A percentile compares a stretch with the other conserved stretches of the same genome.
phyloP scores from a whole-genome alignment of 164 flowering plant species.

The Protea cynaroides region DNA sequence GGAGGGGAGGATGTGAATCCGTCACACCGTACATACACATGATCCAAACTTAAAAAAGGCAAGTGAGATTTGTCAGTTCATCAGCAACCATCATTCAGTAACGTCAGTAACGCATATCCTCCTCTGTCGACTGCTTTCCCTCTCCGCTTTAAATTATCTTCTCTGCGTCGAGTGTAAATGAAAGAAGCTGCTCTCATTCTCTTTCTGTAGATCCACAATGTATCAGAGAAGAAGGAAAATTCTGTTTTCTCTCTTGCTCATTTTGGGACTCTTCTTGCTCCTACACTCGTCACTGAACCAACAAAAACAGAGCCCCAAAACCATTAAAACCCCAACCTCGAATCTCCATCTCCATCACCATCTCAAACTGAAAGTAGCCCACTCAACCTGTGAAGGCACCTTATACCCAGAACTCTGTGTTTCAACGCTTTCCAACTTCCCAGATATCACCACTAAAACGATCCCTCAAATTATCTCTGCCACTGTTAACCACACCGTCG shows the following conservation, averaged over 20 bases:
- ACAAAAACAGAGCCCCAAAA: conserved; percentile 5
- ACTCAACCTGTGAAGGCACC: conserved; percentile 55
- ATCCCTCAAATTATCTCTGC: conserved; percentile 46
- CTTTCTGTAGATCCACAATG: conserved; percentile 10
- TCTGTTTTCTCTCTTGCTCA: conserved; percentile 8
- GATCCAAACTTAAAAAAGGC: no score
- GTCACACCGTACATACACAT: no score
- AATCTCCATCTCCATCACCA: conserved; percentile 39
- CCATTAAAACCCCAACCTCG: not conserved
- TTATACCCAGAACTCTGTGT: conserved; percentile 67
- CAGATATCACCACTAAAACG: conserved; percentile 39
- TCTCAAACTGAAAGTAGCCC: conserved; percentile 41
- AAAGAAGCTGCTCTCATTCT: conserved; percentile 1
- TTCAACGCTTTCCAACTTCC: conserved; percentile 56
- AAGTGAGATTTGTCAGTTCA: no score
- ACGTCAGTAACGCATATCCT: no score
- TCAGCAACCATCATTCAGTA: no score
- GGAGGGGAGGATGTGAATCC: no score
- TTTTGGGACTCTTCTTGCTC: conserved; percentile 13
- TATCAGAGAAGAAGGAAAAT: conserved; percentile 8
- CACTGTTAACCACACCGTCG: conserved; percentile 35
- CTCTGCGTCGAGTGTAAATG: no score
- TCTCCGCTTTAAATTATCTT: no score
- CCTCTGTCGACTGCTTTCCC: no score
- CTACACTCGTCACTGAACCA: conserved; percentile 9